Conservation (phyloP, 495 filamentous ascomycete genomes). For the Penicillium daleae region DNA sequence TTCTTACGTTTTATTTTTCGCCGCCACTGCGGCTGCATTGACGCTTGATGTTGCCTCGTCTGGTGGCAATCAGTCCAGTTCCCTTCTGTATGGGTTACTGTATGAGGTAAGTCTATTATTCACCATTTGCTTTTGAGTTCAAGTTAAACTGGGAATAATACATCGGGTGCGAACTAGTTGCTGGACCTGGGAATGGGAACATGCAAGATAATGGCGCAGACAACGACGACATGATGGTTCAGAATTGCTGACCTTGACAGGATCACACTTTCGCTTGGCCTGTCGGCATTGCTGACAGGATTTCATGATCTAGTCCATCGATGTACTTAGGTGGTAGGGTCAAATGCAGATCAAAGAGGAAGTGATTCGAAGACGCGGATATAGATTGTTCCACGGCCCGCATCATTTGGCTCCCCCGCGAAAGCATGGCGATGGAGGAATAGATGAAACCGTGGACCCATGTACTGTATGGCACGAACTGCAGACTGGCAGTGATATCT, state of each 20-base stretch:
- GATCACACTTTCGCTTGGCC: not conserved
- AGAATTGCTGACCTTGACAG: not conserved
- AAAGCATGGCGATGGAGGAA: too few species aligned
- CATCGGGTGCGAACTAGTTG: not conserved
- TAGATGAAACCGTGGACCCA: too few species aligned
- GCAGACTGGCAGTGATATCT: too few species aligned
- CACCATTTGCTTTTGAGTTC: not conserved
- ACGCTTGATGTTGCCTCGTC: not conserved
- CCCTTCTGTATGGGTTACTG: not conserved
- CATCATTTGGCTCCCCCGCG: too few species aligned
- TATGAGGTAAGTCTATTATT: not conserved
- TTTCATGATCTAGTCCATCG: not conserved
- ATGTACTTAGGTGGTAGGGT: too few species aligned
- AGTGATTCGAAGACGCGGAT: too few species aligned
- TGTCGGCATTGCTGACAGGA: not conserved
- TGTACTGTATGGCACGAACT: too few species aligned
- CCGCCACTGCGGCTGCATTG: not conserved
- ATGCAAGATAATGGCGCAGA: not conserved
- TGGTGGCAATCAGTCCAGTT: conserved; percentile 1
- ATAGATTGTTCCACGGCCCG: too few species aligned
- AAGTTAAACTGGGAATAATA: too few species aligned
- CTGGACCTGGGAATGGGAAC: not conserved
- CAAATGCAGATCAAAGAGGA: too few species aligned
- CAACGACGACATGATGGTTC: not conserved
- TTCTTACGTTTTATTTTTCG: not conserved